These are phyloP conservation scores for Breynia disticha DNA, from an alignment of 441 rosid species.

Conservation along the genomic window DNA sequence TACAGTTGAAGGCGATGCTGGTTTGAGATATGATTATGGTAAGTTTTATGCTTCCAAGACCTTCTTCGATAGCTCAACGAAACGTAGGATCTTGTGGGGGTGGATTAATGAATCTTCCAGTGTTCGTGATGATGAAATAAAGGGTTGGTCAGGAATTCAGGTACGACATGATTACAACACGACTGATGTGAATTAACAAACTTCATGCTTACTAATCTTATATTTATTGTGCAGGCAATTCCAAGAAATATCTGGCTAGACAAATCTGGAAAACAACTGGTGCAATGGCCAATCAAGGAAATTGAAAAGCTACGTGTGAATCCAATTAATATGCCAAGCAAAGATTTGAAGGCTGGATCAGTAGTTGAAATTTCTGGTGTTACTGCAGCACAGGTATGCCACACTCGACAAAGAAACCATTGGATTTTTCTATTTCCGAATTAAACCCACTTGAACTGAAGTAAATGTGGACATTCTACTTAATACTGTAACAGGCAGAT, in stretches of 20 bases:
- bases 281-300: constrained; percentile 63
- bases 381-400: constrained; percentile 33
- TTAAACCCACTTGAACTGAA: not conserved
- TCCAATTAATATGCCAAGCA: constrained; percentile 13
- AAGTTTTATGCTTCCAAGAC: constrained; percentile 66
- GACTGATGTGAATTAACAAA: too few relatives aligned
- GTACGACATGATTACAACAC: constrained; percentile 21
- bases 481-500: constrained; percentile 26
- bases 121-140: constrained; percentile 32
- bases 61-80: constrained; percentile 41
- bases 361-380: constrained; percentile 33
- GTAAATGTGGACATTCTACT: not conserved
- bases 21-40: constrained; percentile 48
- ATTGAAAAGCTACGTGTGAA: constrained; percentile 22
- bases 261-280: constrained; percentile 35
- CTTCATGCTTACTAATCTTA: too few relatives aligned
- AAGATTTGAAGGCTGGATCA: constrained; percentile 23
- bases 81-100: constrained; percentile 56
- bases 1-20: constrained; percentile 29
- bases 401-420: not conserved
- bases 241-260: constrained; percentile 57
- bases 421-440: not conserved
- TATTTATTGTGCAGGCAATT: constrained; percentile 43
- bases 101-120: constrained; percentile 65
- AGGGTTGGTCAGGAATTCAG: constrained; percentile 75